phyloP scores from a whole-genome alignment of 75 land plant genomes.

The Gnetum montanum region DNA sequence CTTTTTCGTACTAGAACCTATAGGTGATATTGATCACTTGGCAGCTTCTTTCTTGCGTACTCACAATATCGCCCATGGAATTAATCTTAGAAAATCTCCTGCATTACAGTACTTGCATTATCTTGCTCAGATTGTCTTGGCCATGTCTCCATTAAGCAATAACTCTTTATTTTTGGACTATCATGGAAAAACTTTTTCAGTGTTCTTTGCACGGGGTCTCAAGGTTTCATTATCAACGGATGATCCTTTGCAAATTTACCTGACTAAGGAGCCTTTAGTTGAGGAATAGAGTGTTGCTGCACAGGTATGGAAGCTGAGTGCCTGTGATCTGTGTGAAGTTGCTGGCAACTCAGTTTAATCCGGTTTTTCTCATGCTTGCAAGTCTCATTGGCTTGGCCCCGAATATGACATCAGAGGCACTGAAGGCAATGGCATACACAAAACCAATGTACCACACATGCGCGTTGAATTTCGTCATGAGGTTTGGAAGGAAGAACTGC shows the following conservation, averaged over 20 bases:
- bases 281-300: conserved; percentile 54
- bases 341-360: conserved; percentile 47
- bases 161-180: conserved; percentile 45
- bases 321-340: conserved; percentile 45
- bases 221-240: conserved; percentile 50
- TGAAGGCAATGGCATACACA: conserved; percentile 41
- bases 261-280: conserved; percentile 46
- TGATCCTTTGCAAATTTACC: conserved; percentile 50
- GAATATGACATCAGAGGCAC: conserved; percentile 33
- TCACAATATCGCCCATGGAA: conserved; percentile 48
- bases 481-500: conserved; percentile 46
- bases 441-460: conserved; percentile 49
- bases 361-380: conserved; percentile 37
- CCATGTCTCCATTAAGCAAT: conserved; percentile 51
- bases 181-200: conserved; percentile 48
- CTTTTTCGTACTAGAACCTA: conserved; percentile 44
- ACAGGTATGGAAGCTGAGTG: conserved; percentile 47
- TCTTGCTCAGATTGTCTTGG: conserved; percentile 41
- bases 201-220: conserved; percentile 50
- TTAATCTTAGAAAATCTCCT: conserved; percentile 47
- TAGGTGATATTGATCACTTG: conserved; percentile 51
- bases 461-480: conserved; percentile 43
- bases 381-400: conserved; percentile 38
- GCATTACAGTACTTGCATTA: conserved; percentile 44
- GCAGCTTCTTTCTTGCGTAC: conserved; percentile 41